Base-by-base conservation (phyloP, 352 stramenopile genomes). In the Globisporangium alternatum region DNA sequence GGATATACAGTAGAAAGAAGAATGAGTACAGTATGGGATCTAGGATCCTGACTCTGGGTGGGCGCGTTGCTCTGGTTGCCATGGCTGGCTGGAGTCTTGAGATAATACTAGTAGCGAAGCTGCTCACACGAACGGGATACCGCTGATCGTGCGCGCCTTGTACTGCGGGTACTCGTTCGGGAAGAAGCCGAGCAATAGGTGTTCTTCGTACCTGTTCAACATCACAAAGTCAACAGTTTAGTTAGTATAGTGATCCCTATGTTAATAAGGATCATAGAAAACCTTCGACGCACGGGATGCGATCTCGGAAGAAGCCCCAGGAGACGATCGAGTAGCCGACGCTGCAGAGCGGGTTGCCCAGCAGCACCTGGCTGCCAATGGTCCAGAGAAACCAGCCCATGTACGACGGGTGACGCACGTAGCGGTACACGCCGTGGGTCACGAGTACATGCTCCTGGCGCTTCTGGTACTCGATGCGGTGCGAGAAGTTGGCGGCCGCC, bases 321-420 rank as follows among this genome's bases (percentile, higher is more conserved):
- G 90, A 88, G 8, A 95, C 93, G 15, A 90, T 37, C 13, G 88
- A 78, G 77, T 98, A 98, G 21, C 87, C 74, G 28, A 97, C 22
- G 1, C 75, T 73, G 62, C 88, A 97, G 19, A 98, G 10, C 19
- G 83, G 83, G 70, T 99, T 99, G 15, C 81, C 86, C 15, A 99
- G 70, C 49, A 99, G 62, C 19, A 99, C 68, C 75, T 99, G 97
- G 60, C 90, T 98, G 41, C 92, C 93, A 49, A 98, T 76, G n/a
- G 86, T 96, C 95, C 95, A 99, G 68, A 95, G 97, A 69, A 97
- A 99, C 90, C 97, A 99, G 68, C 97, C 97, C 48, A 97, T 77
- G 73, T 99, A 99, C 28, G 88, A 97, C 66, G 96, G 96, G 77
- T 99, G 97, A 39, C 97, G 89, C 58, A 99, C 81, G 60, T 86